These are phyloP conservation scores for Botryotinia narcissicola DNA, from an alignment of 2,329 filamentous ascomycete genomes.

Conservation along the genomic window DNA sequence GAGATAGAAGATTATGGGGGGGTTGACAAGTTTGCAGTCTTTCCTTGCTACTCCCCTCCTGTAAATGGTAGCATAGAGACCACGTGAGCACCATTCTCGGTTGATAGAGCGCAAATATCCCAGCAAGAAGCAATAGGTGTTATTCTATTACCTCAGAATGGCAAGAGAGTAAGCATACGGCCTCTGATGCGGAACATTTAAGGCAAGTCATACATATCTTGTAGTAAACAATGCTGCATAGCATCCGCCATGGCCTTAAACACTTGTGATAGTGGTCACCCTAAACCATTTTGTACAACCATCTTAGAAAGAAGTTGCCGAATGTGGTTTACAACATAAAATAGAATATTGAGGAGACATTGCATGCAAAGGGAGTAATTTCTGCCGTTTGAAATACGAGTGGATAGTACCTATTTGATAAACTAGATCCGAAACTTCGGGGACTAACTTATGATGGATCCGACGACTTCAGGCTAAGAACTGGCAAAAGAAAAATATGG, in stretches of 20 bases:
- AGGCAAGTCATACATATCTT: neutral
- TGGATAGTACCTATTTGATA: neutral
- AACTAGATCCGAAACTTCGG: neutral
- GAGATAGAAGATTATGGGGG: neutral
- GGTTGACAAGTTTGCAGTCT: too few species aligned
- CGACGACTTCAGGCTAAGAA: constrained; percentile 6
- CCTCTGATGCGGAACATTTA: neutral
- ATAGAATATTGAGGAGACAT: neutral
- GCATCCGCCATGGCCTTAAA: neutral
- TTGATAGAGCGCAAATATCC: neutral
- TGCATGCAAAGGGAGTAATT: neutral
- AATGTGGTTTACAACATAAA: neutral
- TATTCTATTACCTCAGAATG: neutral
- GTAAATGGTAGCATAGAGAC: neutral
- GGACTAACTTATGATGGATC: neutral
- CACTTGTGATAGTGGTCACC: neutral
- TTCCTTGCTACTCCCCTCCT: neutral
- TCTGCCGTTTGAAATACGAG: neutral
- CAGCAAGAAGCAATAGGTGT: neutral
- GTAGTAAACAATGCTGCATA: neutral
- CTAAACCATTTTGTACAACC: neutral
- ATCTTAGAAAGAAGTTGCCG: neutral
- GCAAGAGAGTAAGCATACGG: neutral
- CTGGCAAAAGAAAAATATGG: neutral
- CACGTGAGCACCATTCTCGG: neutral